Evolutionary conservation across 208 protist genomes (phyloP), one percentile per base, ranked within the genome.

Genomic region (Trypanosoma grayi): DNA sequence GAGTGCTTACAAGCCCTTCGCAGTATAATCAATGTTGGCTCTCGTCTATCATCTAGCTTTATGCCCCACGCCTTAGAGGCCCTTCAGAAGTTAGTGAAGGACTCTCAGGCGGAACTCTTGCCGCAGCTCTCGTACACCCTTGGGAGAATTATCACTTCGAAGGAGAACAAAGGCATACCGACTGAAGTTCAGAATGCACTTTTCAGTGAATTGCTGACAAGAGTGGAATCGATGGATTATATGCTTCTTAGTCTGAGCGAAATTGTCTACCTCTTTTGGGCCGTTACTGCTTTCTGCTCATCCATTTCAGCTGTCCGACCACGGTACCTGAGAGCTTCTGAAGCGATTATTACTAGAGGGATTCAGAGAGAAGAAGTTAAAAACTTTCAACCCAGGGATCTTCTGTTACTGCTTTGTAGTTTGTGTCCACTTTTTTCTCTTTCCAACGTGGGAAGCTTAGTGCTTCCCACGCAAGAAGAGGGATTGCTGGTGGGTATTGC

Each of bases 31-130:
- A 47, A 44, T 25, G 37, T 60, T 47, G 58, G 58, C 39, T 64
- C 66, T 34, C 66, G 66, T 14, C 13, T 72, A 30, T 72, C 66
- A 36, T 51, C 47, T 30, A 54, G 20, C 25, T 72, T 72, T 60
- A 50, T 58, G 7, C 48, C 39, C 1, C 31, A 64, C n/a, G 41
- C 50, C 16, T 51, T 64, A 28, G 48, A 64, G 25, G 31, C 34
- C 20, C 34, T 72, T 55, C 24, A 59, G 52, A 36, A 27, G 14
- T 50, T 72, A 31, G 48, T 72, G 31, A 53, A 41, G 13, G 48
- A 60, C 7, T 61, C 37, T 39, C 48, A 64, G 33, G 24, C 50
- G 9, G 58, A 72, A 22, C 22, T 60, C 4, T 24, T 72, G 33
- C 66, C 66, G 30, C 50, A 10, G 0, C 11, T 72, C 20, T 59